Evolutionary conservation across 352 stramenopile species (phyloP).

Genomic region (Globisporangium radiosum): DNA sequence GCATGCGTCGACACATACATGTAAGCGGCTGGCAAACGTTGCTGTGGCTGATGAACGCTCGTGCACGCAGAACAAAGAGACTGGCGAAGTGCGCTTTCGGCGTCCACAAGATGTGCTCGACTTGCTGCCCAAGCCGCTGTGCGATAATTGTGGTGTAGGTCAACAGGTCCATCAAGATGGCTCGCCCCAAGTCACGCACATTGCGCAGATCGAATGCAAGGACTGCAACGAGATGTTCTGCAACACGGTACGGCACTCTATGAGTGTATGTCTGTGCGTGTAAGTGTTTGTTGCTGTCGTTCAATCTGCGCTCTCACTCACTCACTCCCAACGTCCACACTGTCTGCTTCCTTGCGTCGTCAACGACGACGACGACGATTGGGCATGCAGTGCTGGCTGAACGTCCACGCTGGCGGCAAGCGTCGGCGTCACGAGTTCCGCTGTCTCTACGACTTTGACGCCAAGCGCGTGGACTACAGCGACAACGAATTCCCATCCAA

Average conservation of each 20-base stretch:
- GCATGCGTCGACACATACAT: no score
- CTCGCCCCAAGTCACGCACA: constrained; percentile 10
- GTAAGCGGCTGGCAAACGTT: no score
- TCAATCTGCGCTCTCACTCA: no score
- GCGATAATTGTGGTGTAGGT: constrained; percentile 81
- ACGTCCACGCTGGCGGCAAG: constrained; percentile 83
- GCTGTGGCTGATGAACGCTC: neutral
- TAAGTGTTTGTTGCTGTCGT: no score
- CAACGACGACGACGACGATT: no score
- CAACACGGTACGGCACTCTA: constrained; percentile 29
- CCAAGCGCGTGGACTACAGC: constrained; percentile 87
- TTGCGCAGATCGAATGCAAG: constrained; percentile 80
- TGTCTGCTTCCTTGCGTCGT: no score
- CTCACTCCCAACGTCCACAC: no score
- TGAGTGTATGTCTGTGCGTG: neutral
- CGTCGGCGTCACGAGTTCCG: constrained; percentile 79
- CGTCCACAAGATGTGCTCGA: constrained; percentile 90
- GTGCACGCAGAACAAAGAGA: constrained; percentile 82
- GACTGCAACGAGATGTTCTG: constrained; percentile 90
- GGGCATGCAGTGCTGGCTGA: constrained; percentile 63
- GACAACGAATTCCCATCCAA: constrained; percentile 86
- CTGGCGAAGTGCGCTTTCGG: constrained; percentile 87
- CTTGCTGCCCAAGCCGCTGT: constrained; percentile 79
- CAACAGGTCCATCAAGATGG: neutral
- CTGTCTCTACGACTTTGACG: constrained; percentile 89